Percentiles rank a stretch among this genome's conserved stretches.
Conservation (phyloP, 306 rosid genomes). For the Cucumis melo region DNA sequence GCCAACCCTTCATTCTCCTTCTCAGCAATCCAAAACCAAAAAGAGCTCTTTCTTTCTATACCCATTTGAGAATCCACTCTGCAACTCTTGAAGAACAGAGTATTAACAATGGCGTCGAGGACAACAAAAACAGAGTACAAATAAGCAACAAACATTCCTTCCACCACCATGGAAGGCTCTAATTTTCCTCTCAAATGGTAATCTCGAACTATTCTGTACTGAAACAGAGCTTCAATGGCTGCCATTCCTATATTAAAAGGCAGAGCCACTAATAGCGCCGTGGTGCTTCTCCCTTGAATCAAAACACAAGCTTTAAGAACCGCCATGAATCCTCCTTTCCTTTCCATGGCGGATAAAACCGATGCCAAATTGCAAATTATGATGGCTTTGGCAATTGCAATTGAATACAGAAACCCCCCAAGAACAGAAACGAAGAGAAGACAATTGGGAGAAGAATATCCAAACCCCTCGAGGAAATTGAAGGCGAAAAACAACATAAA, state of each 20-base stretch:
- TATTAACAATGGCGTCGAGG: constrained; percentile 59
- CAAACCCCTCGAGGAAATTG: constrained; percentile 32
- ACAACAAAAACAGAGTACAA: constrained; percentile 60
- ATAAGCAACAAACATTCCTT: constrained; percentile 60
- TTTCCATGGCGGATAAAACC: constrained; percentile 59
- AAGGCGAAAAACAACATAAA: constrained; percentile 52
- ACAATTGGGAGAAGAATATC: constrained; percentile 21
- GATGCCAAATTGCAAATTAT: constrained; percentile 52
- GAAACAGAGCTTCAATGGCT: constrained; percentile 73
- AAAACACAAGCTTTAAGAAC: constrained; percentile 61
- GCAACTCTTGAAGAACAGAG: constrained; percentile 54
- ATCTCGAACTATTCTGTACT: constrained; percentile 45
- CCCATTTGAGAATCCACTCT: constrained; percentile 14
- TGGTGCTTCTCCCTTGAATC: constrained; percentile 52
- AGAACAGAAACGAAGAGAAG: constrained; percentile 42
- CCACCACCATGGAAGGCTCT: constrained; percentile 29
- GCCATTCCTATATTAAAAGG: constrained; percentile 59
- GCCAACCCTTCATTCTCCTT: constrained; percentile 17
- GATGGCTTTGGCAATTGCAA: constrained; percentile 68
- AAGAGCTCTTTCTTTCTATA: constrained; percentile 9
- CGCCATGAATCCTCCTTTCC: constrained; percentile 48
- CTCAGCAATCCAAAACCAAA: constrained; percentile 13
- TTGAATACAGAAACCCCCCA: constrained; percentile 75
- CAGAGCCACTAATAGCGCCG: constrained; percentile 61
- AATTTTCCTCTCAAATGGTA: constrained; percentile 20